These are phyloP conservation scores for Candida sithepensis DNA, from an alignment of 805 yeast species.

Conservation along the genomic window DNA sequence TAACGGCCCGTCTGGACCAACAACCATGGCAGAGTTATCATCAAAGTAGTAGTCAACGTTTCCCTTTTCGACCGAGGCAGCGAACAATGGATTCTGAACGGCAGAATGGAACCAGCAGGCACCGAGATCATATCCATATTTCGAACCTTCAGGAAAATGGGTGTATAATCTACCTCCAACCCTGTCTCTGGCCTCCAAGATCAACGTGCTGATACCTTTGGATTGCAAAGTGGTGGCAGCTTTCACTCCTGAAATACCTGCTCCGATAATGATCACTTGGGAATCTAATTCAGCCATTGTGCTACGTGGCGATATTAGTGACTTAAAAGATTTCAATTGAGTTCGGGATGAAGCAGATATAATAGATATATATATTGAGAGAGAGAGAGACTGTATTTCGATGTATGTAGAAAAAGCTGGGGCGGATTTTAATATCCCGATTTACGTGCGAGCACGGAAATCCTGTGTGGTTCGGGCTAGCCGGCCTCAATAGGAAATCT, in stretches of 20 bases:
- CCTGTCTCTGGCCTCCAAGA: constrained; percentile 45
- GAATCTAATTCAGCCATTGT: constrained; percentile 8
- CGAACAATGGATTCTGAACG: constrained; percentile 38
- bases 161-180: constrained; percentile 43
- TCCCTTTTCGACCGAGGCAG: constrained; percentile 22
- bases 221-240: constrained; percentile 39
- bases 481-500: background rate
- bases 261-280: constrained; percentile 44
- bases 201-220: constrained; percentile 32
- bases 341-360: background rate
- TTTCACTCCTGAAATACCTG: constrained; percentile 50
- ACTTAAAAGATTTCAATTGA: background rate
- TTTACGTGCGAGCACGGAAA: background rate
- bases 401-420: too few relatives aligned
- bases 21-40: constrained; percentile 32
- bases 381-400: too few relatives aligned
- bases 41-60: constrained; percentile 26
- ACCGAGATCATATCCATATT: constrained; percentile 41
- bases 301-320: constrained; percentile 3
- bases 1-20: constrained; percentile 25
- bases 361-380: too few relatives aligned
- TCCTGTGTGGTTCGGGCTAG: background rate
- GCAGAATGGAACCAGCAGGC: constrained; percentile 56
- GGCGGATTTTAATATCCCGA: too few relatives aligned
- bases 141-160: constrained; percentile 21